Evolutionary conservation across 2,329 filamentous ascomycete genomes (phyloP).

Genomic region (Lachnellula suecica): DNA sequence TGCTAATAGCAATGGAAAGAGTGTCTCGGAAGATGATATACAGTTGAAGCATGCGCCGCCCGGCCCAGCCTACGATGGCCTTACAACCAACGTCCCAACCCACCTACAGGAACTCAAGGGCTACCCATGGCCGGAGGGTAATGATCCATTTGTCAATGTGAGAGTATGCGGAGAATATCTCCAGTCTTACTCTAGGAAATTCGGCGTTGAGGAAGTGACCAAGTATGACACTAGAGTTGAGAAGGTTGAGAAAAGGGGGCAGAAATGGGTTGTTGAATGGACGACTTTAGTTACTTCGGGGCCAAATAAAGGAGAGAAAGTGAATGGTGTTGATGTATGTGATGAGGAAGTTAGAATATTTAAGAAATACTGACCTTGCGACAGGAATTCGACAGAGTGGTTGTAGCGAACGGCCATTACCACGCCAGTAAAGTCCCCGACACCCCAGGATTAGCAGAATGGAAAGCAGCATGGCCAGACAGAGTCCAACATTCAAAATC

Average conservation of each 20-base stretch:
- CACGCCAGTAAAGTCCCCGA: constrained; percentile 61
- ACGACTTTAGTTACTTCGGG: constrained; percentile 12
- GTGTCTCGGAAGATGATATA: constrained; percentile 3
- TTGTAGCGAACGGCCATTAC: constrained; percentile 68
- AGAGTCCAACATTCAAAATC: constrained; percentile 68
- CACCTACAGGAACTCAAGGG: constrained; percentile 24
- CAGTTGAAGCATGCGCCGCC: constrained; percentile 26
- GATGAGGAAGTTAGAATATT: neutral
- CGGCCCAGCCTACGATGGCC: constrained; percentile 25
- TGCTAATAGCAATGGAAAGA: neutral
- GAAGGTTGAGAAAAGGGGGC: constrained; percentile 17
- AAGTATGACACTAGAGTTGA: constrained; percentile 27
- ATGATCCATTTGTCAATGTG: constrained; percentile 24
- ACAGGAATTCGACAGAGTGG: constrained; percentile 58
- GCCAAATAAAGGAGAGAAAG: constrained; percentile 2
- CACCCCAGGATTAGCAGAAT: constrained; percentile 56
- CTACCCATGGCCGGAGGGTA: constrained; percentile 25
- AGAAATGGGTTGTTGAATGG: constrained; percentile 22
- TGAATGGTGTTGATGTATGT: constrained; percentile 9
- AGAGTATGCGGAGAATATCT: constrained; percentile 23
- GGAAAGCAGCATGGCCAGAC: constrained; percentile 52
- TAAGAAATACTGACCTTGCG: neutral
- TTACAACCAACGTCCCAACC: constrained; percentile 28
- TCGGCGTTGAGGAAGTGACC: constrained; percentile 17
- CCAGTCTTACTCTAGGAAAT: constrained; percentile 16